A percentile compares a stretch with the other conserved stretches of the same genome.
These are phyloP conservation scores for Gnetum montanum DNA, from an alignment of 75 land plant genomes.

Conservation along the genomic window DNA sequence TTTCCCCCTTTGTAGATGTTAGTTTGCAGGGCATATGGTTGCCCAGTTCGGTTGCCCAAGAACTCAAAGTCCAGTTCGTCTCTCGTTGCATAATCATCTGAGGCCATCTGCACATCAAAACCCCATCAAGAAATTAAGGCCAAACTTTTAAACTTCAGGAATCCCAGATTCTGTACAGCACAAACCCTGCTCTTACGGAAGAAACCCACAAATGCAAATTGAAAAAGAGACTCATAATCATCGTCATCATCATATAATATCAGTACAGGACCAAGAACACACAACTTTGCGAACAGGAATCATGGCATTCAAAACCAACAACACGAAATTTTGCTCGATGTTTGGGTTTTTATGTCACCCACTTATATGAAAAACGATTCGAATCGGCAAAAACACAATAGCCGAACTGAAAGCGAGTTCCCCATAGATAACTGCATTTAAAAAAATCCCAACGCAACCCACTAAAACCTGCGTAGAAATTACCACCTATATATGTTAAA, in stretches of 20 bases:
- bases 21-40: constrained; percentile 24
- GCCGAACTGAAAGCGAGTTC: not conserved
- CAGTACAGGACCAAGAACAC: not conserved
- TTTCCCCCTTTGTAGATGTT: constrained; percentile 22
- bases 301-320: too few species aligned
- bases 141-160: too few species aligned
- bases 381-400: not conserved
- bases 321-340: too few species aligned
- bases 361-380: not conserved
- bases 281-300: not conserved
- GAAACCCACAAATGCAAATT: too few species aligned
- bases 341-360: not conserved
- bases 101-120: not conserved
- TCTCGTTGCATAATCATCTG: not conserved
- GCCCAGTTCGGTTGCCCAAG: constrained; percentile 19
- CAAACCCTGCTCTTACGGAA: too few species aligned
- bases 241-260: too few species aligned
- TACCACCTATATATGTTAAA: not conserved
- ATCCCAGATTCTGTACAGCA: too few species aligned
- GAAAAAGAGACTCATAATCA: too few species aligned
- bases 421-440: not conserved
- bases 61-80: constrained; percentile 37
- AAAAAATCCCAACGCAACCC: not conserved
- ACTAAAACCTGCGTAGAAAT: not conserved
- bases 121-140: not conserved